phyloP scores from a whole-genome alignment of 345 rosid species.

The Punica granatum region DNA sequence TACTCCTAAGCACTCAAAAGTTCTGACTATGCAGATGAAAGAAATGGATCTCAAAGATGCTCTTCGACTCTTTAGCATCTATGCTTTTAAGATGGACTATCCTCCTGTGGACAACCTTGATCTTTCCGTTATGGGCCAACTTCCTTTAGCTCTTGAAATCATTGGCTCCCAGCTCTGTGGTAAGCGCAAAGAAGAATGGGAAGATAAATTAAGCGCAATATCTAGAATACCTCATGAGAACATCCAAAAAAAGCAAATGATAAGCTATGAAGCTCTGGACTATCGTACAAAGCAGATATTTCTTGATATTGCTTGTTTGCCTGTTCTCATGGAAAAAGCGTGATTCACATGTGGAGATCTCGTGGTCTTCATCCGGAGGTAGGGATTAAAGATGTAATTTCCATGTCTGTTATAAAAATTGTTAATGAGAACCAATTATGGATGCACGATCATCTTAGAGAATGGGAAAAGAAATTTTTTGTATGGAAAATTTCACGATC shows the following conservation, averaged over 20 bases:
- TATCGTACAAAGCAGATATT: not conserved
- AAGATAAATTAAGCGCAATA: no score
- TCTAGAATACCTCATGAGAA: no score
- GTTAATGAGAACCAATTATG: not conserved
- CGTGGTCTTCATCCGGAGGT: not conserved
- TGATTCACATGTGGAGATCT: not conserved
- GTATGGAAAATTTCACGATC: not conserved
- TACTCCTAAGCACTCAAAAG: no score
- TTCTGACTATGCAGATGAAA: not conserved
- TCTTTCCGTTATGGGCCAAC: not conserved
- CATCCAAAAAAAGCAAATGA: not conserved
- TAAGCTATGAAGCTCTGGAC: not conserved
- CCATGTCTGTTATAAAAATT: slow-evolving; percentile 9
- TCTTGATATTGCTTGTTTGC: slow-evolving; percentile 7
- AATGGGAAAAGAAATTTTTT: slow-evolving; percentile 1
- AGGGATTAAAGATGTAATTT: not conserved
- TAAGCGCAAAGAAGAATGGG: no score
- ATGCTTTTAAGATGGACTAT: not conserved
- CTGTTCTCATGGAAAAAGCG: not conserved
- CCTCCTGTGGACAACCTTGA: not conserved
- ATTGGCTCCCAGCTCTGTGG: no score
- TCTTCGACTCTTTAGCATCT: not conserved
- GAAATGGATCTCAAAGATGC: not conserved
- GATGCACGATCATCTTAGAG: slow-evolving; percentile 9
- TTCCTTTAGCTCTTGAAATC: no score